These are phyloP conservation scores for Suhomyces canberraensis DNA, from an alignment of 805 yeast species.

Conservation along the genomic window DNA sequence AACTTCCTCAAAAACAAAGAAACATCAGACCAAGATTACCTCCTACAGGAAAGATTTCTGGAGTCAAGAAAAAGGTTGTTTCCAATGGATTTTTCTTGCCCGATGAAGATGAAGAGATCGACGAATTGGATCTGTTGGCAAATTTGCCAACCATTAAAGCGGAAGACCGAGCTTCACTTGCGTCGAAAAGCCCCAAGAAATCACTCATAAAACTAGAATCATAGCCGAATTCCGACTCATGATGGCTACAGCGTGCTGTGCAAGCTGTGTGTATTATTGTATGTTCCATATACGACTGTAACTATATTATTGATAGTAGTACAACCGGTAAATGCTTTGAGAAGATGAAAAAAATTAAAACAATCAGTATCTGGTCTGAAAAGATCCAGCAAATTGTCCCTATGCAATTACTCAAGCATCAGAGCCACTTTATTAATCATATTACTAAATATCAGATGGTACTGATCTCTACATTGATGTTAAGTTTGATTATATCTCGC, in stretches of 20 bases:
- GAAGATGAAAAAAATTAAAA: too few relatives aligned
- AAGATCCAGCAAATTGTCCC: too few relatives aligned
- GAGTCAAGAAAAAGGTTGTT: constrained; percentile 60
- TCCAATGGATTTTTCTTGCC: constrained; percentile 53
- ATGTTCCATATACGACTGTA: not conserved
- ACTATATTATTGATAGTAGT: too few relatives aligned
- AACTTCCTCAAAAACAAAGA: constrained; percentile 74
- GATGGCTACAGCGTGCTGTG: not conserved
- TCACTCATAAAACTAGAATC: constrained; percentile 1
- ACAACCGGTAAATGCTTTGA: too few relatives aligned
- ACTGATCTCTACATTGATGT: too few relatives aligned
- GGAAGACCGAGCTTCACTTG: not conserved
- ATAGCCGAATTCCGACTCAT: too few relatives aligned
- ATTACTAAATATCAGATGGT: too few relatives aligned
- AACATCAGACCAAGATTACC: constrained; percentile 78
- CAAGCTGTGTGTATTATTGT: not conserved
- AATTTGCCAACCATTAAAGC: not conserved
- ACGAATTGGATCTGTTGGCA: too few relatives aligned
- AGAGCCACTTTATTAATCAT: too few relatives aligned
- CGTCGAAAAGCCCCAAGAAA: constrained; percentile 3
- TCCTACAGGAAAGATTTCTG: constrained; percentile 81
- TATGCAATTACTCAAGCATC: too few relatives aligned
- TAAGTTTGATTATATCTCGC: too few relatives aligned
- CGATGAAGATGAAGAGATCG: constrained; percentile 20
- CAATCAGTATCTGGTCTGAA: too few relatives aligned